Evolutionary conservation across 371 early-diverging fungal species (phyloP), one percentile per base, ranked within the genome.

Genomic region (Fennellomyces sp.): DNA sequence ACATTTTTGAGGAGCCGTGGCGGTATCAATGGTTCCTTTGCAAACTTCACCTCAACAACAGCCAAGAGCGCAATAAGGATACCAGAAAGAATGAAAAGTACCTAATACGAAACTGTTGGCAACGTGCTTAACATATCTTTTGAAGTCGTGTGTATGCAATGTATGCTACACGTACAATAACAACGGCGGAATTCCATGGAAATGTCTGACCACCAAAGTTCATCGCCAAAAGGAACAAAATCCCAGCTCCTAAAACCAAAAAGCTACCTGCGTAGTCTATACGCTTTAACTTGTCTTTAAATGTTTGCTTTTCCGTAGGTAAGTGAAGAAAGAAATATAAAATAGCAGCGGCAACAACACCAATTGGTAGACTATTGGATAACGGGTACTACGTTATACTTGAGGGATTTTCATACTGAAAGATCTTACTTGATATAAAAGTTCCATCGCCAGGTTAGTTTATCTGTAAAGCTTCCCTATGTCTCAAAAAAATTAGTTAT

Each of bases 131-230:
- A n/a, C n/a, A n/a, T n/a, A n/a, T n/a, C n/a, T n/a, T n/a, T n/a
- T n/a, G n/a, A n/a, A n/a, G n/a, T n/a, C n/a, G n/a, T n/a, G n/a
- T n/a, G n/a, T n/a, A n/a, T n/a, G n/a, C n/a, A n/a, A n/a, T n/a
- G n/a, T n/a, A n/a, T n/a, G n/a, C n/a, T n/a, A 6, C 5, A 54
- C 38, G 15, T 8, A 69, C 72, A 55, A 91, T 79, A 31, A 90
- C 82, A 30, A 78, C 81, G 26, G 82, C 75, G 8, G 88, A 85
- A 51, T 68, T 66, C 92, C 92, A 91, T 13, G 81, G 78, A 41
- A 72, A 81, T 2, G 67, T 69, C 35, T 76, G 73, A 8, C 81
- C 81, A 36, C 81, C 81, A 57, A 81, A 78, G 51, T 81, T 81
- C 48, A 81, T 49, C 0, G 76, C 81, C 3, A 81, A 50, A 23